Percentiles rank a stretch among this genome's conserved stretches.
phyloP scores from a whole-genome alignment of 1,139 yeast genomes.

The Pichia sp. region DNA sequence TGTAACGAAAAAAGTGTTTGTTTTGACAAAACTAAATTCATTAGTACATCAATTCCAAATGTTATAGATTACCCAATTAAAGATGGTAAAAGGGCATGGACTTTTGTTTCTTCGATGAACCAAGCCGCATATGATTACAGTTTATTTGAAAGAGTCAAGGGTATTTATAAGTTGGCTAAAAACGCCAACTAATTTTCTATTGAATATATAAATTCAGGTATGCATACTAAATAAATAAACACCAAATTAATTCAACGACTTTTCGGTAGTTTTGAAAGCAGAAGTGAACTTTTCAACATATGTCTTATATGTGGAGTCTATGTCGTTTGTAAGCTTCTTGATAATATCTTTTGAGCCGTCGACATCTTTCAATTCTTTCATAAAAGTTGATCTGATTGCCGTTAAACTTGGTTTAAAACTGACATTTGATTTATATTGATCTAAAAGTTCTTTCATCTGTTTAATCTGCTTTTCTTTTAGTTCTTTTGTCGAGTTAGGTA shows the following conservation, averaged over 20 bases:
- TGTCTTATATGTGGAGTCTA: slow-evolving; percentile 63
- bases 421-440: slow-evolving; percentile 53
- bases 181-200: slow-evolving; percentile 23
- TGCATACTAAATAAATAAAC: background rate
- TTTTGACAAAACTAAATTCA: slow-evolving; percentile 70
- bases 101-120: slow-evolving; percentile 72
- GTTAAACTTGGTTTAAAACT: slow-evolving; percentile 48
- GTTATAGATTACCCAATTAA: slow-evolving; percentile 88
- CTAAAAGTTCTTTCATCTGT: slow-evolving; percentile 56
- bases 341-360: slow-evolving; percentile 53
- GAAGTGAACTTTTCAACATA: slow-evolving; percentile 54
- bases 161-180: slow-evolving; percentile 44
- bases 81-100: slow-evolving; percentile 80
- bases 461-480: slow-evolving; percentile 47
- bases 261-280: slow-evolving; percentile 54
- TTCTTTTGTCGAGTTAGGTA: slow-evolving; percentile 73
- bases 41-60: slow-evolving; percentile 77
- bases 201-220: background rate
- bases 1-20: slow-evolving; percentile 84
- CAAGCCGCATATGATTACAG: slow-evolving; percentile 81
- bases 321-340: slow-evolving; percentile 45
- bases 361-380: slow-evolving; percentile 51
- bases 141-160: slow-evolving; percentile 57
- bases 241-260: slow-evolving; percentile 17
- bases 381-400: slow-evolving; percentile 52